These are phyloP conservation scores for Penicillium sp. DNA, from an alignment of 2,329 filamentous ascomycete species.

Conservation along the genomic window DNA sequence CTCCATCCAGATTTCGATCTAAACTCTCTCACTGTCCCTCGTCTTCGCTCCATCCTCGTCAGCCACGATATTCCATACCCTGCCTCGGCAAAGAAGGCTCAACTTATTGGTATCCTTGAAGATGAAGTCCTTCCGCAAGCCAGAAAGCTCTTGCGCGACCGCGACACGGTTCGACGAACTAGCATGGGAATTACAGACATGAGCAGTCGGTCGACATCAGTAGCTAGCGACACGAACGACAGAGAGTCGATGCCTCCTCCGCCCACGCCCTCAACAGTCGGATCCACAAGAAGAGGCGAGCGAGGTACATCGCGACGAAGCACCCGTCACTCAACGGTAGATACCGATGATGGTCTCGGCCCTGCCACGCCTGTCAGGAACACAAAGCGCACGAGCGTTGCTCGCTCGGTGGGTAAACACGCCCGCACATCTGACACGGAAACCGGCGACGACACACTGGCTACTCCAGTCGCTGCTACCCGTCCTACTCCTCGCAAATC, in stretches of 20 bases:
- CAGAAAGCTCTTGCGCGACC: slow-evolving; percentile 70
- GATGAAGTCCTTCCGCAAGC: slow-evolving; percentile 76
- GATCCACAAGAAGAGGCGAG: slow-evolving; percentile 56
- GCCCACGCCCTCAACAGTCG: slow-evolving; percentile 49
- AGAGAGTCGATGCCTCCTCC: slow-evolving; percentile 51
- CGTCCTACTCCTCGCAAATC: slow-evolving; percentile 39
- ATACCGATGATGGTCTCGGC: slow-evolving; percentile 34
- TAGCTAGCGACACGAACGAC: slow-evolving; percentile 60
- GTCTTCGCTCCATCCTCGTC: slow-evolving; percentile 86
- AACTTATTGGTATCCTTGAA: slow-evolving; percentile 82
- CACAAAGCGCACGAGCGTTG: slow-evolving; percentile 34
- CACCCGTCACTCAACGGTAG: slow-evolving; percentile 47
- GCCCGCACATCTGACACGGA: slow-evolving; percentile 34
- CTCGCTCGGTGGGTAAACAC: slow-evolving; percentile 38
- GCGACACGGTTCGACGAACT: slow-evolving; percentile 77
- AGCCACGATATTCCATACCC: slow-evolving; percentile 84
- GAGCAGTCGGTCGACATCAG: slow-evolving; percentile 64
- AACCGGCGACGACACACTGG: slow-evolving; percentile 32
- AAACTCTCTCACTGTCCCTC: slow-evolving; percentile 77
- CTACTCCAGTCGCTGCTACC: slow-evolving; percentile 40
- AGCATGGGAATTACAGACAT: slow-evolving; percentile 78
- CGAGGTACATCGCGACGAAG: slow-evolving; percentile 52
- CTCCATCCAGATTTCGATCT: slow-evolving; percentile 86
- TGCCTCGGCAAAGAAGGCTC: slow-evolving; percentile 84
- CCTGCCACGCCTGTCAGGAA: slow-evolving; percentile 28